phyloP scores from a whole-genome alignment of 108 stramenopile species.

The Cyclotella atomus region DNA sequence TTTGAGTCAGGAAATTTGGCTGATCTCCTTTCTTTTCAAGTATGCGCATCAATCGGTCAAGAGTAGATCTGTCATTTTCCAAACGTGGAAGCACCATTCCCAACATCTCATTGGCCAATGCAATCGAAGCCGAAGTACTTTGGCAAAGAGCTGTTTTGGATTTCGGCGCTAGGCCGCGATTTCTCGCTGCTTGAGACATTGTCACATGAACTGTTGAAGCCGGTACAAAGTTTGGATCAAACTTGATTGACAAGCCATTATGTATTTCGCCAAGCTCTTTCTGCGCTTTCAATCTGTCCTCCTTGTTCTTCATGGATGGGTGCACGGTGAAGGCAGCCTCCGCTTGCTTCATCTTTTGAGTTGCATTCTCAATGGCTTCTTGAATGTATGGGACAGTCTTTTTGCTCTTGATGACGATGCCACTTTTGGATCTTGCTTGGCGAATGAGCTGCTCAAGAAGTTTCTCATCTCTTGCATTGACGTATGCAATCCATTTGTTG shows the following conservation, averaged over 20 bases:
- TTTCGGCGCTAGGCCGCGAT: constrained; percentile 1
- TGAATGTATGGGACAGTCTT: constrained; percentile 20
- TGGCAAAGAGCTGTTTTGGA: not conserved
- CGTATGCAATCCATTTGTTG: constrained; percentile 21
- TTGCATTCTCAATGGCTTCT: constrained; percentile 3
- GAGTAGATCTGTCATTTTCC: not conserved
- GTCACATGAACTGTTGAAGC: not conserved
- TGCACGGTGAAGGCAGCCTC: constrained; percentile 25
- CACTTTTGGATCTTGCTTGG: not conserved
- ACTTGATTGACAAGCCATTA: not conserved
- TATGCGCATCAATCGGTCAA: constrained; percentile 5
- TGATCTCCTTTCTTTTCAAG: constrained; percentile 1
- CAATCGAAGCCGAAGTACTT: not conserved
- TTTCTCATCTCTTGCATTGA: not conserved
- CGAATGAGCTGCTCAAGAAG: not conserved
- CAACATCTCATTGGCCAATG: not conserved
- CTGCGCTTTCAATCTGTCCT: constrained; percentile 6
- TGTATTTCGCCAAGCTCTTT: not conserved
- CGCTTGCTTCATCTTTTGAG: constrained; percentile 8
- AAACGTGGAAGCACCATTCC: constrained; percentile 5
- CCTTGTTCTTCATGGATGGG: constrained; percentile 15
- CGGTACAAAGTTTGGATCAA: not conserved
- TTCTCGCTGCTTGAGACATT: not conserved
- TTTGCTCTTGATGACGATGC: constrained; percentile 6
- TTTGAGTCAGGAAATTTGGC: constrained; percentile 1